Percentiles rank a stretch among this genome's conserved stretches.
These are phyloP conservation scores for Nyctanthes arbortristis DNA, from an alignment of 257 asterid species.

Conservation along the genomic window DNA sequence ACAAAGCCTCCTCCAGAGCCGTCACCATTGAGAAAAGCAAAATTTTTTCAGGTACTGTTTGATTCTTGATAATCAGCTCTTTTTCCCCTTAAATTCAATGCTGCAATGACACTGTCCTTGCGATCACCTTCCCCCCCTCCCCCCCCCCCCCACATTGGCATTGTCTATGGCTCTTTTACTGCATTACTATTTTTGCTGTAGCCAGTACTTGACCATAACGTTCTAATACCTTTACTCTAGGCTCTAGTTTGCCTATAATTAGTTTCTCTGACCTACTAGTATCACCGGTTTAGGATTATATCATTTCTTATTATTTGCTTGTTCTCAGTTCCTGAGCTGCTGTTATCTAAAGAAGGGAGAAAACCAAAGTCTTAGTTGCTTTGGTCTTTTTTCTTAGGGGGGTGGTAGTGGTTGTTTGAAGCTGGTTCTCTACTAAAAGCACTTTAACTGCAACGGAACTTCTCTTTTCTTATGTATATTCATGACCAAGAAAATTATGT, in stretches of 20 bases:
- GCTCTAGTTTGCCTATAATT: too few species aligned
- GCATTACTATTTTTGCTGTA: not conserved
- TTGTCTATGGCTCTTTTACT: not conserved
- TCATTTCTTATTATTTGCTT: too few species aligned
- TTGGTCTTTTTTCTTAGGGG: not conserved
- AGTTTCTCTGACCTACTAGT: too few species aligned
- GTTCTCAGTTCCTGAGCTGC: too few species aligned
- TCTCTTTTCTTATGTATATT: not conserved
- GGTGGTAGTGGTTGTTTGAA: not conserved
- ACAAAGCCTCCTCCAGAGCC: constrained; percentile 97
- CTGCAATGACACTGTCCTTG: too few species aligned
- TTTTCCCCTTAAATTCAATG: too few species aligned
- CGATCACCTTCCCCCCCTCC: too few species aligned
- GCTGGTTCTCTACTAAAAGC: not conserved
- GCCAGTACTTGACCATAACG: not conserved
- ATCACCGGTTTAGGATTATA: too few species aligned
- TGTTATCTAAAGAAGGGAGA: not conserved
- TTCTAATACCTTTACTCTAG: not conserved
- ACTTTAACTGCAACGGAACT: not conserved
- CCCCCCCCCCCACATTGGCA: too few species aligned
- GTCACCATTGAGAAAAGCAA: constrained; percentile 88
- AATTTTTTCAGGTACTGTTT: constrained; percentile 69
- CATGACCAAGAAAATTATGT: not conserved
- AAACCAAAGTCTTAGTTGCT: not conserved
- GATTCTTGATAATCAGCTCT: not conserved